These are phyloP conservation scores for Oxyria digyna DNA, from an alignment of 148 eudicot genomes.

Conservation along the genomic window DNA sequence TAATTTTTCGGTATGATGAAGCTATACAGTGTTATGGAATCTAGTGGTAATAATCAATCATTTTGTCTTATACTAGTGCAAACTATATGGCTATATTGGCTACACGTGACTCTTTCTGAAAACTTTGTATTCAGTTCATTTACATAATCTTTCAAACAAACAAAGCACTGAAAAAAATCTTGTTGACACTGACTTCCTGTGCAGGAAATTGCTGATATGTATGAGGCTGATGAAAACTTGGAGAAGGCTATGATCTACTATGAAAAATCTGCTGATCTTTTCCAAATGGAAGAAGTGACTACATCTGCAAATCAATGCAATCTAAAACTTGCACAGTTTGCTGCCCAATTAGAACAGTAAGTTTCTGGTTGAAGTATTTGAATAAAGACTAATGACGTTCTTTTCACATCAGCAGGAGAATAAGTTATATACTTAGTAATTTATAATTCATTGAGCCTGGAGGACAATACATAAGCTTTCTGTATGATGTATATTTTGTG, in stretches of 20 bases:
- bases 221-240: constrained; percentile 28
- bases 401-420: neutral
- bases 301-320: constrained; percentile 43
- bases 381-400: neutral
- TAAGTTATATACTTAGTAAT: neutral
- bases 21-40: neutral
- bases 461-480: neutral
- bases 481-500: neutral
- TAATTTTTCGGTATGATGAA: neutral
- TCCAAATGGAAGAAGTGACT: constrained; percentile 36
- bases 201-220: constrained; percentile 40
- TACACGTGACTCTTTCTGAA: neutral
- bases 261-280: constrained; percentile 38
- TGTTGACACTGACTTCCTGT: neutral
- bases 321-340: constrained; percentile 34
- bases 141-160: neutral
- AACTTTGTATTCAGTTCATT: neutral
- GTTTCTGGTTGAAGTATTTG: constrained; percentile 3
- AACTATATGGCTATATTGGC: neutral
- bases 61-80: neutral
- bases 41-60: too few species aligned
- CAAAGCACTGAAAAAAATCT: neutral
- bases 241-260: constrained; percentile 35
- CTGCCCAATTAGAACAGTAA: constrained; percentile 44
- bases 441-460: too few species aligned